A percentile compares a stretch with the other conserved stretches of the same genome.
Evolutionary conservation across 257 asterid genomes (phyloP).

Genomic region (Apocynum venetum): DNA sequence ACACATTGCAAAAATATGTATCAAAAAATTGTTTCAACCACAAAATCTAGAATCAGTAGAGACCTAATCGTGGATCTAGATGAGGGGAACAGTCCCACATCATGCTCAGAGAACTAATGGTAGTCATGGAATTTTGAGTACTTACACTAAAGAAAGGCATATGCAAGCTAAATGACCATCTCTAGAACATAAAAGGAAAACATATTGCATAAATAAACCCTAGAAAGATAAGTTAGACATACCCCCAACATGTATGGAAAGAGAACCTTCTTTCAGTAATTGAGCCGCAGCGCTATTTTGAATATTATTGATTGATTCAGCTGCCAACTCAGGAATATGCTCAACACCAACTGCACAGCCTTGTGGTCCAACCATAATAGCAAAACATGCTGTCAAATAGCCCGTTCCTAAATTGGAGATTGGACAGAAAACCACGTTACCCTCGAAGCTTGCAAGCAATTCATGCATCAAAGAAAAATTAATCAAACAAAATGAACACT

Average conservation of each 20-base stretch:
- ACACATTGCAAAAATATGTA: not conserved
- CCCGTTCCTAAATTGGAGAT: conserved; percentile 58
- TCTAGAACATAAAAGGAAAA: not conserved
- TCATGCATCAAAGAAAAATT: not conserved
- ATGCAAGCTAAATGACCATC: not conserved
- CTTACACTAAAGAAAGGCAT: not conserved
- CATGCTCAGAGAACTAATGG: not conserved
- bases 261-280: conserved; percentile 65
- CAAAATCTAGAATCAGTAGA: not conserved
- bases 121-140: not conserved
- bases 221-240: conserved; percentile 19
- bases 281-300: conserved; percentile 78
- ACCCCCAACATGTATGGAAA: conserved; percentile 71
- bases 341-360: conserved; percentile 90
- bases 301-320: conserved; percentile 55
- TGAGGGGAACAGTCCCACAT: not conserved
- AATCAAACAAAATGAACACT: not conserved
- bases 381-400: conserved; percentile 94
- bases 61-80: not conserved
- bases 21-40: not conserved
- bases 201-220: not conserved
- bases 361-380: conserved; percentile 87
- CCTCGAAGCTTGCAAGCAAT: not conserved
- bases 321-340: conserved; percentile 87
- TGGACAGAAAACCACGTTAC: not conserved